phyloP scores from a whole-genome alignment of 305 asterid species.

The Petunia hybrid region DNA sequence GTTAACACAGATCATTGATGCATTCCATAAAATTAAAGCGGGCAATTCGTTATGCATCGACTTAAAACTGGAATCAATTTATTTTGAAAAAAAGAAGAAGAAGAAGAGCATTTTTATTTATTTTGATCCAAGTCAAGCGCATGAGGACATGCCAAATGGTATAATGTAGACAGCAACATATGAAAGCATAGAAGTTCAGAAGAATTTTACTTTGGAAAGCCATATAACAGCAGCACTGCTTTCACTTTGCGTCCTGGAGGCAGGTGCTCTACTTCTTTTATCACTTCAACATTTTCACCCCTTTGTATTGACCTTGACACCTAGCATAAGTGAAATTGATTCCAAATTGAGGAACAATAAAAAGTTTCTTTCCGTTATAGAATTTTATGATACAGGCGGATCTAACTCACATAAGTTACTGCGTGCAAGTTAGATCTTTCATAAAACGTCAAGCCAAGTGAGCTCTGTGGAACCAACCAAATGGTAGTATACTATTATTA shows the following conservation, averaged over 20 bases:
- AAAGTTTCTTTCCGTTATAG: background rate
- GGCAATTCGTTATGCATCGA: background rate
- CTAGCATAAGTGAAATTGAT: background rate
- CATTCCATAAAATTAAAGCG: background rate
- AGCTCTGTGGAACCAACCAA: slow-evolving; percentile 20
- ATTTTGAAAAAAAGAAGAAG: background rate
- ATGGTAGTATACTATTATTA: too few relatives aligned
- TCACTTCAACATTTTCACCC: slow-evolving; percentile 50
- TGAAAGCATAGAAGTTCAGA: background rate
- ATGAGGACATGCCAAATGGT: background rate
- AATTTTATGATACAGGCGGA: background rate
- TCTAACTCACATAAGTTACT: slow-evolving; percentile 24
- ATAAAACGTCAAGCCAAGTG: slow-evolving; percentile 25
- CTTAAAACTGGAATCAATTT: background rate
- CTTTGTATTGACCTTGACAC: slow-evolving; percentile 31
- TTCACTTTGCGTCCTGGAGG: slow-evolving; percentile 62
- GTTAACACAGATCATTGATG: slow-evolving; percentile 9
- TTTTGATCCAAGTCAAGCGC: background rate
- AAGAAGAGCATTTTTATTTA: background rate
- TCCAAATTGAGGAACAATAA: background rate
- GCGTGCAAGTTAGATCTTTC: background rate
- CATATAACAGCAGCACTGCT: slow-evolving; percentile 64
- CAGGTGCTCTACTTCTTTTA: slow-evolving; percentile 50
- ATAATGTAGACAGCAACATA: background rate
- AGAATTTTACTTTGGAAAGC: slow-evolving; percentile 60